Evolutionary conservation across 2,329 filamentous ascomycete genomes (phyloP), one percentile per base, ranked within the genome.

Genomic region (Mariannaea sp.): DNA sequence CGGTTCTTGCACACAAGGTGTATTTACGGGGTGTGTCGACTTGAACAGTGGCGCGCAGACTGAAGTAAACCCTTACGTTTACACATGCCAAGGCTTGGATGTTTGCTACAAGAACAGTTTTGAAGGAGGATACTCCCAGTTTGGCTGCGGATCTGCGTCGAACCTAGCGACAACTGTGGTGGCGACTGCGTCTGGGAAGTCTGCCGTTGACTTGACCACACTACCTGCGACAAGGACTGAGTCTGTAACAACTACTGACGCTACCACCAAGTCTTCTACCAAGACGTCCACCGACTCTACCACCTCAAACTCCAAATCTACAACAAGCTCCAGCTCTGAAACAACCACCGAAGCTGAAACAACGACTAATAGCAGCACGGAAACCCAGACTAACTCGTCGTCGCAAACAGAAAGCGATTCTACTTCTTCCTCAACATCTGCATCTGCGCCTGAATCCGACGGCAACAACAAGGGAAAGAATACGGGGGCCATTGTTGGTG

Each of bases 1-100:
- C 12, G 75, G 70, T 3, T 62, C 75, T 6, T 85, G 82, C 66
- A 80, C 78, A 1, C 71, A 74, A 3, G 82, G 82, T 47, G 77
- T 85, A 32, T 85, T 77, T 65, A 85, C 82, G 2, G 76, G 73
- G 32, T 85, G 82, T 54, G 79, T 83, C 35, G 82, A 85, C 61
- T 62, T 64, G 44, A 78, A 77, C 59, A 81, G 76, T 49, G 71
- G 71, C 4, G 70, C 76, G 1, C 79, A 81, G 62, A 78, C 75
- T 3, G 78, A 75, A 49, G 70, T 77, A 48, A 77, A 85, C 57
- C 81, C 82, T 0, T 84, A 83, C 55, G 71, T 84, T 26, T 84
- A 73, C 61, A 83, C 81, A 8, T 85, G 82, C 66, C 57, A 66
- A n/a, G 78, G 75, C 4, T 68, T 70, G 42, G 62, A 79, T 39